A percentile compares a stretch with the other conserved stretches of the same genome.
Evolutionary conservation across 2,329 filamentous ascomycete genomes (phyloP).

Genomic region (Tolypocladium album): DNA sequence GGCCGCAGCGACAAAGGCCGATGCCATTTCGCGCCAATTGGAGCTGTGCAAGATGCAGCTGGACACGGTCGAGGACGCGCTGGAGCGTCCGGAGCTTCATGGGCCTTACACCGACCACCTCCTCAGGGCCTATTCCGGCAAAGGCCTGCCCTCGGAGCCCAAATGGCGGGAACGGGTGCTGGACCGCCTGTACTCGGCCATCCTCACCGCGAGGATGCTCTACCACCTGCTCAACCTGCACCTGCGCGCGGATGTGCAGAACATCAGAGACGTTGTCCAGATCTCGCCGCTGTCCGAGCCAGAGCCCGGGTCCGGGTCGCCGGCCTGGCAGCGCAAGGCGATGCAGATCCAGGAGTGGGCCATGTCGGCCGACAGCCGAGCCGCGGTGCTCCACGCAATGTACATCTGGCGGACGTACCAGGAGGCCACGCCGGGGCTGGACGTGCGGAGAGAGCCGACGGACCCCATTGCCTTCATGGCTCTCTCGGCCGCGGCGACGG

Average conservation of each 20-base stretch:
- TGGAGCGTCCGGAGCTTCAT: conserved; percentile 6
- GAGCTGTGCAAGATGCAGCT: conserved; percentile 9
- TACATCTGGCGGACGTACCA: conserved; percentile 19
- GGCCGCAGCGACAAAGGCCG: neutral
- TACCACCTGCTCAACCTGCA: conserved; percentile 26
- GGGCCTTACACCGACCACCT: conserved; percentile 9
- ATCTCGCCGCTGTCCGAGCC: neutral
- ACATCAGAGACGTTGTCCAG: conserved; percentile 3
- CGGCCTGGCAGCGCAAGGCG: conserved; percentile 10
- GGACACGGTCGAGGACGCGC: conserved; percentile 6
- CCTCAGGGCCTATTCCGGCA: conserved; percentile 16
- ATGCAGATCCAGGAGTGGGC: conserved; percentile 18
- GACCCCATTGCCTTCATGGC: conserved; percentile 24
- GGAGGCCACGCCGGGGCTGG: neutral
- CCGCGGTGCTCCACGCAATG: conserved; percentile 21
- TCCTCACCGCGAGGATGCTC: conserved; percentile 22
- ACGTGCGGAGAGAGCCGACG: conserved; percentile 6
- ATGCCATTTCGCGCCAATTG: conserved; percentile 4
- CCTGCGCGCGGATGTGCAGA: conserved; percentile 21
- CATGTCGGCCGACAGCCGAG: conserved; percentile 15
- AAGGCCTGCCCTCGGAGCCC: conserved; percentile 12
- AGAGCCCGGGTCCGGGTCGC: conserved; percentile 3
- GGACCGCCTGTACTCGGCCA: conserved; percentile 16
- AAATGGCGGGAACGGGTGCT: conserved; percentile 13
- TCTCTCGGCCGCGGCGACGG: conserved; percentile 17